Evolutionary conservation across 768 basidiomycete species (phyloP), one percentile per base, ranked within the genome.

Genomic region (Kwoniella heveanensis): DNA sequence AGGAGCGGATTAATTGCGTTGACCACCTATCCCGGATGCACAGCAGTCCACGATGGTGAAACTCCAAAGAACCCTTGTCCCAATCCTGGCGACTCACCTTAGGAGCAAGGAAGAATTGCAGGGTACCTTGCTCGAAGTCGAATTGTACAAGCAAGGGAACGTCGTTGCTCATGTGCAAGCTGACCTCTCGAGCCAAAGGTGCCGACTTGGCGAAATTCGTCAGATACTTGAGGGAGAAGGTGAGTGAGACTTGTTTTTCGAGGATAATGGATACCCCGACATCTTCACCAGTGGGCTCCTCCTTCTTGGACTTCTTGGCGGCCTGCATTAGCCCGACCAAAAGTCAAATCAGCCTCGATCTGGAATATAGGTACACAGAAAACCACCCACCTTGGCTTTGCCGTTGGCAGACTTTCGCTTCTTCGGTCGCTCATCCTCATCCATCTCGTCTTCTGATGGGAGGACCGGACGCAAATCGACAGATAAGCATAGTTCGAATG

Each of bases 201-300:
- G 89, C 83, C 67, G 90, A 91, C 85, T 96, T 98, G 56, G 92
- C 87, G 75, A 99, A 98, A 82, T 96, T 97, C 80, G 90, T 88
- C 27, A 98, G 88, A 81, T 98, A 99, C 81, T 97, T 98, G 72
- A 98, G 83, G 30, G 91, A 92, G 83, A 98, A 98, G 1, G 93
- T 97, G 53, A 98, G 84, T 47, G 87, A 77, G 66, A 99, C 95
- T 67, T 90, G 87, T 77, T 90, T 88, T 76, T 92, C 91, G 85
- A 96, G 89, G 80, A 90, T 86, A 76, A 96, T 89, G 65, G 82
- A 79, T 52, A 95, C 88, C 25, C 78, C 78, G 30, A 68, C 61
- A 22, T 77, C 78, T 12, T 68, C 70, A 19, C 65, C 65, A 12
- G 48, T 48, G 2, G 53, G 21, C 6, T 71, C 69, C 39, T 56